A percentile compares a stretch with the other conserved stretches of the same genome.
These are phyloP conservation scores for Puccinia brachypodii DNA, from an alignment of 1,284 basidiomycete species.

Conservation along the genomic window DNA sequence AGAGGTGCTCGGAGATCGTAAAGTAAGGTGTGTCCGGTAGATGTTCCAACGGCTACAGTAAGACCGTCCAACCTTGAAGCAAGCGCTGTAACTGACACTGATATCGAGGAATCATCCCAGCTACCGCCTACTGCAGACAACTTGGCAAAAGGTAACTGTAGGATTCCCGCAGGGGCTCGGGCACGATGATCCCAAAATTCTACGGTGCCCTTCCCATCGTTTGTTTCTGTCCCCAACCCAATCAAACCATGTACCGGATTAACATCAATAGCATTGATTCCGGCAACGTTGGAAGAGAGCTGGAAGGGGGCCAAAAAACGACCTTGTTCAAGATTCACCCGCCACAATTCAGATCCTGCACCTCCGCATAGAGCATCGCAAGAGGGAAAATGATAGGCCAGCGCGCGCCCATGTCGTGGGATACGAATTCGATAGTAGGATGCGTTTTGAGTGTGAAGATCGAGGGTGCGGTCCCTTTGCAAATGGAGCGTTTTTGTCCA, in stretches of 20 bases:
- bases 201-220: slow-evolving; percentile 66
- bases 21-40: slow-evolving; percentile 86
- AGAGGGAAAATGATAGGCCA: slow-evolving; percentile 84
- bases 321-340: slow-evolving; percentile 93
- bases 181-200: slow-evolving; percentile 97
- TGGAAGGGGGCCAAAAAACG: slow-evolving; percentile 78
- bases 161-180: slow-evolving; percentile 68
- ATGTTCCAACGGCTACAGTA: slow-evolving; percentile 90
- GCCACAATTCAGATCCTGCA: slow-evolving; percentile 80
- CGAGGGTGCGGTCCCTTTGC: slow-evolving; percentile 90
- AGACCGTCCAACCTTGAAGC: slow-evolving; percentile 82
- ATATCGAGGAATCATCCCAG: slow-evolving; percentile 44
- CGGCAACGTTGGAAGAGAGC: slow-evolving; percentile 60
- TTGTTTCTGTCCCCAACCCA: slow-evolving; percentile 75
- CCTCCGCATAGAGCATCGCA: slow-evolving; percentile 76
- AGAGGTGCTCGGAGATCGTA: slow-evolving; percentile 87
- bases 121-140: slow-evolving; percentile 61
- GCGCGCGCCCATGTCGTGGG: slow-evolving; percentile 85
- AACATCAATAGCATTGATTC: slow-evolving; percentile 88
- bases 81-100: slow-evolving; percentile 77
- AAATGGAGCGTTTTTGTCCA: slow-evolving; percentile 99
- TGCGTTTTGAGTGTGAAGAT: slow-evolving; percentile 90
- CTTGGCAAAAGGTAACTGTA: slow-evolving; percentile 54
- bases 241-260: slow-evolving; percentile 91
- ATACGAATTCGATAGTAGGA: slow-evolving; percentile 89